Evolutionary conservation across 352 stramenopile genomes (phyloP), one percentile per base, ranked within the genome.

Genomic region (Phytopythium helicoides): DNA sequence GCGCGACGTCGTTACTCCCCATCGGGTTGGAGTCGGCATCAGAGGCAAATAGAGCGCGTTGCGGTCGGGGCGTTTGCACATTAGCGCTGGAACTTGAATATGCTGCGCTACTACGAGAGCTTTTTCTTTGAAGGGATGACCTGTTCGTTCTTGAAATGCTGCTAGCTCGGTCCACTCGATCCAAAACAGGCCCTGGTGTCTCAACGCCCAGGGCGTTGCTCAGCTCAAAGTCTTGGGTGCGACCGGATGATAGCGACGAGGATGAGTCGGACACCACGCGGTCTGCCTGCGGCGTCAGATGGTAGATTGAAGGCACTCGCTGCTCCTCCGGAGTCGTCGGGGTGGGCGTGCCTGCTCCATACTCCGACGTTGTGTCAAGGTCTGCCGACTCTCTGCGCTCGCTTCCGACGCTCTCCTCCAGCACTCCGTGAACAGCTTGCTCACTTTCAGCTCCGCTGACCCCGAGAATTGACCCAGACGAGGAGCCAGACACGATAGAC

Each of bases 141-240:
- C n/a, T n/a, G n/a, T n/a, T n/a, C n/a, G n/a, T n/a, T n/a, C n/a
- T n/a, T n/a, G n/a, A n/a, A n/a, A n/a, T n/a, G n/a, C n/a, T n/a
- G n/a, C n/a, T n/a, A n/a, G n/a, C n/a, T n/a, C n/a, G n/a, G n/a
- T 15, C 7, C 15, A 26, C 14, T 10, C 18, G 8, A 51, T 18
- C 28, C 8, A 25, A 23, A n/a, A 1, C 42, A n/a, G 42, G 16
- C 9, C 1, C 16, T 22, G 45, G 45, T 3, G 28, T 51, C 18
- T 45, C 16, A 10, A 88, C 68, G 0, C 80, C 80, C 28, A 90
- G 41, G 0, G 76, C 80, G 26, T 85, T 66, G 11, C 63, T 88
- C 22, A 90, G 47, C 31, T 90, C 80, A 16, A 85, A 59, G 37
- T 90, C 80, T 26, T 68, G 52, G 5, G 57, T 40, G 14, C 51